These are phyloP conservation scores for Neonectria ditissima DNA, from an alignment of 2,329 filamentous ascomycete genomes.

Conservation along the genomic window DNA sequence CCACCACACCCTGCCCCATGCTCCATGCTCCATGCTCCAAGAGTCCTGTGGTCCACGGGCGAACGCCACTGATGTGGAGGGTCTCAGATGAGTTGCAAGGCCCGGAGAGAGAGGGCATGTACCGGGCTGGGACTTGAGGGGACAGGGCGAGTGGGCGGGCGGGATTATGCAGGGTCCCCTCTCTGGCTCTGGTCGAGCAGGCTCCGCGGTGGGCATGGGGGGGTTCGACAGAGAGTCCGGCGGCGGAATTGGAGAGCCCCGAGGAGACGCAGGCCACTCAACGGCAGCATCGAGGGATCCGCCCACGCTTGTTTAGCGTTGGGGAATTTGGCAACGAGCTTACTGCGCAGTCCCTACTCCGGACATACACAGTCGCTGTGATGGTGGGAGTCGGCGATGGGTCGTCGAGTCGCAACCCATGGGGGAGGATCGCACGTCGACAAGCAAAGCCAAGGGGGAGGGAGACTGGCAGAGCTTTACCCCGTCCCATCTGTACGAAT, in stretches of 20 bases:
- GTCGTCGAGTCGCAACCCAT: slow-evolving; percentile 40
- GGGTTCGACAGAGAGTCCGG: slow-evolving; percentile 36
- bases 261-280: slow-evolving; percentile 46
- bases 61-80: slow-evolving; percentile 49
- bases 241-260: slow-evolving; percentile 42
- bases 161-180: slow-evolving; percentile 49
- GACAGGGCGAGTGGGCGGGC: slow-evolving; percentile 39
- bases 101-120: slow-evolving; percentile 31
- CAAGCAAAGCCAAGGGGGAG: slow-evolving; percentile 44
- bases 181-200: slow-evolving; percentile 38
- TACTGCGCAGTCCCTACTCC: too few species aligned
- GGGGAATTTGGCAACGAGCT: slow-evolving; percentile 43
- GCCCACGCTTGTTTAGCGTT: slow-evolving; percentile 44
- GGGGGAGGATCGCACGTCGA: slow-evolving; percentile 44
- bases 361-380: not conserved
- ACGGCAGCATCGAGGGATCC: slow-evolving; percentile 47
- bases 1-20: slow-evolving; percentile 29
- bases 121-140: slow-evolving; percentile 43
- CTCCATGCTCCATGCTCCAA: slow-evolving; percentile 30
- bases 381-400: slow-evolving; percentile 34
- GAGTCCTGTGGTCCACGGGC: slow-evolving; percentile 36
- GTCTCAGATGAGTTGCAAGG: slow-evolving; percentile 46
- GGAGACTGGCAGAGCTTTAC: slow-evolving; percentile 19
- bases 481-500: too few species aligned
- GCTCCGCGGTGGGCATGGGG: slow-evolving; percentile 30